phyloP scores from a whole-genome alignment of 345 rosid genomes.

The Trapa bicornis region DNA sequence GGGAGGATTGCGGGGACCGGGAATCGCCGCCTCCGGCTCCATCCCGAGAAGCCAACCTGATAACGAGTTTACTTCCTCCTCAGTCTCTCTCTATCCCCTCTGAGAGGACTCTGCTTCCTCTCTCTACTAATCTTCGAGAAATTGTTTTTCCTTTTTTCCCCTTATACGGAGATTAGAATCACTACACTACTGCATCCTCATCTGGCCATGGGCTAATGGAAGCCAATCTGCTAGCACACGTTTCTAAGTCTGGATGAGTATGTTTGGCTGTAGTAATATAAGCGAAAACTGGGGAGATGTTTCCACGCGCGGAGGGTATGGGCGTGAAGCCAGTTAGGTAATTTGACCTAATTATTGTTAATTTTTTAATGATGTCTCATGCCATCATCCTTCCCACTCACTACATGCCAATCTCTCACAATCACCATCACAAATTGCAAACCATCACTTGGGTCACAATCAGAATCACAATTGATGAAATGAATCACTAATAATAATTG shows the following conservation, averaged over 20 bases:
- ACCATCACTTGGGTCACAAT: too few species aligned
- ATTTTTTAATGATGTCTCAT: too few species aligned
- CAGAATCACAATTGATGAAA: too few species aligned
- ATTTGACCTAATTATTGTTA: too few species aligned
- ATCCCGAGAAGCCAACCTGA: slow-evolving; percentile 6
- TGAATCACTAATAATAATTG: too few species aligned
- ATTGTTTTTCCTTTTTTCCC: background rate
- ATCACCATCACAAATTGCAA: too few species aligned
- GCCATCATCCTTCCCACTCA: too few species aligned
- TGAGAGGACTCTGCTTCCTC: background rate
- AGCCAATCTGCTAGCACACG: background rate
- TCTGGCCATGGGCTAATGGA: background rate
- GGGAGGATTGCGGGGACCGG: slow-evolving; percentile 23
- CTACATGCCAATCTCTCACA: too few species aligned
- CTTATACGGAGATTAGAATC: background rate
- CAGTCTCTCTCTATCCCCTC: background rate
- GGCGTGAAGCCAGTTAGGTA: too few species aligned
- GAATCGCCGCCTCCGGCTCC: slow-evolving; percentile 38
- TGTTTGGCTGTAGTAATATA: background rate
- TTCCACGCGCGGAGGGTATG: background rate
- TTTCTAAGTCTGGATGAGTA: background rate
- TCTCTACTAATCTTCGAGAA: background rate
- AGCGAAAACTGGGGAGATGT: background rate
- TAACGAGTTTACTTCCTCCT: background rate
- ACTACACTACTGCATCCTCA: background rate